Evolutionary conservation across 306 rosid species (phyloP), one percentile per base, ranked within the genome.

Genomic region (Rosa persica): DNA sequence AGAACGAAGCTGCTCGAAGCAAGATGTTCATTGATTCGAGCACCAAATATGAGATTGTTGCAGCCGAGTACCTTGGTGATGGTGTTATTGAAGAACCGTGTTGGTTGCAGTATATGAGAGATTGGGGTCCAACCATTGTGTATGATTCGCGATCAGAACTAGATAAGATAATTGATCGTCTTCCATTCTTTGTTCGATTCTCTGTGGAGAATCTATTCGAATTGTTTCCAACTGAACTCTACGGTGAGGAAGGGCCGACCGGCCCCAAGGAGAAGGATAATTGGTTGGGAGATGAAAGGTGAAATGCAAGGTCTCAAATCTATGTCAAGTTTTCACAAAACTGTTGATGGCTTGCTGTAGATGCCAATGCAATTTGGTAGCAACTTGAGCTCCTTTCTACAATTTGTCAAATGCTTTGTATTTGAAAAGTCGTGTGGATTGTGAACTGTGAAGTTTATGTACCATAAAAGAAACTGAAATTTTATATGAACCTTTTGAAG

Each of bases 81-180:
- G 97, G 88, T 38, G 85, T 81, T 60, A 74, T 89, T 67, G n/a
- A 76, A 25, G 98, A 95, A 70, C 98, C 98, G n/a, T 80, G 86
- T 79, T 95, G 97, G 98, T 86, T 95, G 86, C 93, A 92, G 77
- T 95, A 95, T 70, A 95, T 92, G 98, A 88, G 96, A 62, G 93
- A 92, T 78, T 95, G 98, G 98, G 98, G 98, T 84, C 98, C 98
- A 46, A 84, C 96, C 22, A 23, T 92, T 67, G 86, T 85, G 70
- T 92, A 95, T 13, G 87, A 87, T 81, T 89, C 93, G 0, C 84
- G 91, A 22, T 83, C 96, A 0, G 96, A 92, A 69, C 69, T 95
- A 11, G 95, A 92, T 5, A 92, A 89, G 91, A 64, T 95, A 20
- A 79, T 95, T 44, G 88, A 92, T 77, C 64, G 83, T 74, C 95